Base-by-base conservation (phyloP, 2,329 filamentous ascomycete species). In the Hypoxylon sp. region DNA sequence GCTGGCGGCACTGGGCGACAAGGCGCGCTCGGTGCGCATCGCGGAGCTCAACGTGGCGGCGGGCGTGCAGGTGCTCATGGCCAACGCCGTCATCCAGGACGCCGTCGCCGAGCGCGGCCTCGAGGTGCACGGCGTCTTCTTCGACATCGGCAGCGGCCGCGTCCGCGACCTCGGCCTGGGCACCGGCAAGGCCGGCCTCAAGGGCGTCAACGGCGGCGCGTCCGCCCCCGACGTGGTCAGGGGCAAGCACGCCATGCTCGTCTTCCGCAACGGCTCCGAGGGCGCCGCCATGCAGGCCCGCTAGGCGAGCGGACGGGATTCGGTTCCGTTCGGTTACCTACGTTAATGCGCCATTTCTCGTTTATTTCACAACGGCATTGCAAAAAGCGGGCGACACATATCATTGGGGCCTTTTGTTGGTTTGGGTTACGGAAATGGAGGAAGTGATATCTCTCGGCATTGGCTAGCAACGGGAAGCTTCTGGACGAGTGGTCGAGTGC, bases 1-100 rank as follows among this genome's bases (percentile, higher is more conserved):
- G 74, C 76, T 90, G 7, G 75, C 78, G 55, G 67, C 77, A 64
- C 75, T 88, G 70, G 58, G 74, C 71, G 76, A 88, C 77, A 74
- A 80, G 49, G 80, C 81, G 45, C 81, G 84, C 45, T 80, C 80
- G 1, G 74, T 83, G 9, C 85, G 85, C 64, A 77, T 96, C 60
- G 88, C 88, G 4, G 89, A 94, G 78, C 77, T 93, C 68, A 95
- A 95, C 72, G 89, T 96, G 15, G 79, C 86, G 65, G 79, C 83
- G 27, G 88, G 89, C 20, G 79, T 94, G 56, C 79, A 86, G 65
- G 82, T 85, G 17, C 75, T 95, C 55, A 83, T 88, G 78, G 81
- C 85, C 70, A 92, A 92, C 74, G 79, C 81, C 46, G 82, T 84
- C 20, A 82, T 96, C 24, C 81, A 87, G 68, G 87, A 90, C 60